Conservation (phyloP, 2,329 filamentous ascomycete species). For the Fusarium staphyleae region DNA sequence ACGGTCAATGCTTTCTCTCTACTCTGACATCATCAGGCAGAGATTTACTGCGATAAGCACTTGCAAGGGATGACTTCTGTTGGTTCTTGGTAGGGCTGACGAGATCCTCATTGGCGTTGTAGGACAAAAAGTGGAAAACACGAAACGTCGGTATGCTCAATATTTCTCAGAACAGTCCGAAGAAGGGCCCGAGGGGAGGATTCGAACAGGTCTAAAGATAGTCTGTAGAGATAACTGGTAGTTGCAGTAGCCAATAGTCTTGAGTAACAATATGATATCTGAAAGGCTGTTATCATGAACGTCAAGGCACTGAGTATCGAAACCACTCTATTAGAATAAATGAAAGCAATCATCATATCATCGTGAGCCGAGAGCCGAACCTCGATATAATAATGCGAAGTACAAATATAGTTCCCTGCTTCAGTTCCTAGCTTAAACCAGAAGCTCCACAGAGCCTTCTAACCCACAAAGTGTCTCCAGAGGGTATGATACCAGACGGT, state of each 20-base stretch:
- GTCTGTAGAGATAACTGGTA: too few species aligned
- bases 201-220: too few species aligned
- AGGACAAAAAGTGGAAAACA: constrained; percentile 22
- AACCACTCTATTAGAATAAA: constrained; percentile 4
- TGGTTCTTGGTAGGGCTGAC: constrained; percentile 38
- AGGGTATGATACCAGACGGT: constrained; percentile 32
- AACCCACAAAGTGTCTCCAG: constrained; percentile 22
- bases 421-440: constrained; percentile 18
- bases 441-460: too few species aligned
- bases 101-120: constrained; percentile 35
- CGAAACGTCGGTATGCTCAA: too few species aligned
- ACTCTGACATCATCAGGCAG: too few species aligned
- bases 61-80: constrained; percentile 29
- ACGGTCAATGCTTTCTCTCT: too few species aligned
- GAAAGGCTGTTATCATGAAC: too few species aligned
- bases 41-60: constrained; percentile 41
- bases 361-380: constrained; percentile 30
- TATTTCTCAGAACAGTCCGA: too few species aligned
- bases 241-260: too few species aligned
- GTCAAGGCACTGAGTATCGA: too few species aligned
- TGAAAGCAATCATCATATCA: constrained; percentile 28
- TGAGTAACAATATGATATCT: too few species aligned
- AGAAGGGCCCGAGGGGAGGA: too few species aligned
- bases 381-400: constrained; percentile 25
- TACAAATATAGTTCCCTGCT: constrained; percentile 16